These are phyloP conservation scores for Auricularia sp. DNA, from an alignment of 768 basidiomycete genomes.

Conservation along the genomic window DNA sequence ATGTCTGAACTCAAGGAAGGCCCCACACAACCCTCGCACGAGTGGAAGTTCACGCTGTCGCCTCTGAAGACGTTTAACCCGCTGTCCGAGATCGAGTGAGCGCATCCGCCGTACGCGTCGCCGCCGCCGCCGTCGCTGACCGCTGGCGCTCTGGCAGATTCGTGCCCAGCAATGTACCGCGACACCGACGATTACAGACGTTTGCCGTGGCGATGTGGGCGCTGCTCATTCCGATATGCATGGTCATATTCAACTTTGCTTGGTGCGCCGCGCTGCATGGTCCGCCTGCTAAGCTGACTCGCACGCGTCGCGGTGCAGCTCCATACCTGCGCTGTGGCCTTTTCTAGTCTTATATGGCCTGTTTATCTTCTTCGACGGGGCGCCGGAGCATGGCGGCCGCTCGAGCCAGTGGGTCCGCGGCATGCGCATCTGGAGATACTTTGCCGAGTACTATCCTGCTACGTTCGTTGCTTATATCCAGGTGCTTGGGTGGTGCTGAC, in stretches of 20 bases:
- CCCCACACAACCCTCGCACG: background rate
- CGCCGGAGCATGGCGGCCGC: constrained; percentile 64
- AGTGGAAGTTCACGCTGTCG: constrained; percentile 1
- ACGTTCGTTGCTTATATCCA: constrained; percentile 42
- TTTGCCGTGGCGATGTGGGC: constrained; percentile 84
- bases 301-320: constrained; percentile 36
- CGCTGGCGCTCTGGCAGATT: constrained; percentile 30
- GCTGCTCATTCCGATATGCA: constrained; percentile 59
- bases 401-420: constrained; percentile 67
- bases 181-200: constrained; percentile 80
- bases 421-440: constrained; percentile 71
- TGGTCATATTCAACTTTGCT: constrained; percentile 64
- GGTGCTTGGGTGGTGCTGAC: background rate
- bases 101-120: background rate
- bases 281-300: background rate
- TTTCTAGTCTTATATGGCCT: constrained; percentile 63
- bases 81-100: constrained; percentile 7
- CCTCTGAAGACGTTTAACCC: background rate
- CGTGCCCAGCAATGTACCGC: constrained; percentile 78
- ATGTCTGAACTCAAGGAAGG: background rate
- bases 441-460: constrained; percentile 85
- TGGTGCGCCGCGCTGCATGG: constrained; percentile 45
- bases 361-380: constrained; percentile 73
- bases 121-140: too few species aligned
- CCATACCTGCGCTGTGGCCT: constrained; percentile 85